Evolutionary conservation across 2,329 filamentous ascomycete genomes (phyloP).

Genomic region (Calonectria honghensis): DNA sequence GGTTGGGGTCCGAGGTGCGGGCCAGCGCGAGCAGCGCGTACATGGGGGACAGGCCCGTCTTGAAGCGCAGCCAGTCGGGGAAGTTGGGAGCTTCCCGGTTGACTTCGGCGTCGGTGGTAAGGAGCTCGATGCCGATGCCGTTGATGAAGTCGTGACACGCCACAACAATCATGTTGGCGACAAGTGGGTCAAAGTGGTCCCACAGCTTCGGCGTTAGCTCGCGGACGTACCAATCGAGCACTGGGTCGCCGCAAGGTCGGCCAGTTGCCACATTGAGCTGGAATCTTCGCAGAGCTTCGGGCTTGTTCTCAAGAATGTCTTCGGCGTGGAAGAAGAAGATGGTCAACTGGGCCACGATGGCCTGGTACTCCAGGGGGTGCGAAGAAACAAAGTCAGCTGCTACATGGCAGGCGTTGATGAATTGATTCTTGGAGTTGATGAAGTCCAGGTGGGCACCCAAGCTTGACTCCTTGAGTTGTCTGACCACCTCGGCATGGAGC

Average conservation of each 20-base stretch:
- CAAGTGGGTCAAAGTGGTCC: slow-evolving; percentile 1
- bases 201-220: slow-evolving; percentile 1
- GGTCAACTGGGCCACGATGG: not conserved
- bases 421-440: slow-evolving; percentile 37
- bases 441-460: slow-evolving; percentile 34
- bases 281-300: not conserved
- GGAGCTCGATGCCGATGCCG: not conserved
- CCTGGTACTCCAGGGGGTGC: not conserved
- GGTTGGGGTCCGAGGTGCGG: not conserved
- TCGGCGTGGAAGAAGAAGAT: slow-evolving; percentile 13
- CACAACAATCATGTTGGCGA: slow-evolving; percentile 16
- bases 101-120: not conserved
- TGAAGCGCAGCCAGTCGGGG: slow-evolving; percentile 40
- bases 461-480: slow-evolving; percentile 15
- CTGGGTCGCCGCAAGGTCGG: not conserved
- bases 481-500: not conserved
- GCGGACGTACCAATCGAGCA: slow-evolving; percentile 10
- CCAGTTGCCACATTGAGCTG: slow-evolving; percentile 2
- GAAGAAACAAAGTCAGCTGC: slow-evolving; percentile 34
- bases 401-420: slow-evolving; percentile 38
- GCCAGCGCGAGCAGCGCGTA: slow-evolving; percentile 38
- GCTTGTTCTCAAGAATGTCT: slow-evolving; percentile 6
- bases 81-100: slow-evolving; percentile 27
- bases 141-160: slow-evolving; percentile 4
- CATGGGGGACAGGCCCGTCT: slow-evolving; percentile 40